Evolutionary conservation across 169 alveolate genomes (phyloP), one percentile per base, ranked within the genome.

Genomic region (Amoebophrya sp.): DNA sequence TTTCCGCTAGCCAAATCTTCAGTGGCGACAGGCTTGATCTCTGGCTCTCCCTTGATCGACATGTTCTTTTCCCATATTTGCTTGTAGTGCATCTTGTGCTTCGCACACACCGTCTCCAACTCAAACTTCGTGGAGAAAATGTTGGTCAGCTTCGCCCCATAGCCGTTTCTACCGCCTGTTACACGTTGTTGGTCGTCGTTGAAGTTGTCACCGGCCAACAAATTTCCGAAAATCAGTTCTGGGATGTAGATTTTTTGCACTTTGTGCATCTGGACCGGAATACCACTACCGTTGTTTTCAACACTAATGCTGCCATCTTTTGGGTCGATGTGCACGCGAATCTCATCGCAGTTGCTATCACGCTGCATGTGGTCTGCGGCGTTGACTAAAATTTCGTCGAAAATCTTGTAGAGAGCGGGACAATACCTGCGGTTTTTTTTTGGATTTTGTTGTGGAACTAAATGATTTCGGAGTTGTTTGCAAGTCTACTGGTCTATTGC

Each of bases 81-180:
- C 90, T 39, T 90, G 40, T 77, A 77, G 39, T 24, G 0, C 89
- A 34, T 77, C 23, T 6, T 6, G 89, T 33, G 41, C 40, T 41
- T 0, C 0, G n/a, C 2, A 65, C 83, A 65, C 83, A 33, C 89
- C 41, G 89, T 97, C 92, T 98, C 99, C 26, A 99, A 98, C 0
- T 96, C 95, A 94, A 99, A 99, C 91, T 97, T 97, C 78, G 94
- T 97, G 41, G 99, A 97, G 96, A 98, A 99, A 24, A 98, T 98
- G 95, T 99, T 99, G 6, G 99, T 97, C 89, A 99, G 96, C 95
- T 99, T 99, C 3, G 99, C 99, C 1, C 99, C 99, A 94, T 96
- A 98, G 2, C 99, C 99, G 95, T 99, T 99, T 91, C 99, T 95
- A 18, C 99, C 99, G 26, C 99, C 99, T 0, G 99, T 98, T 12